Base-by-base conservation (phyloP, 805 yeast genomes). In the Kodamaea kaohsiungensis region DNA sequence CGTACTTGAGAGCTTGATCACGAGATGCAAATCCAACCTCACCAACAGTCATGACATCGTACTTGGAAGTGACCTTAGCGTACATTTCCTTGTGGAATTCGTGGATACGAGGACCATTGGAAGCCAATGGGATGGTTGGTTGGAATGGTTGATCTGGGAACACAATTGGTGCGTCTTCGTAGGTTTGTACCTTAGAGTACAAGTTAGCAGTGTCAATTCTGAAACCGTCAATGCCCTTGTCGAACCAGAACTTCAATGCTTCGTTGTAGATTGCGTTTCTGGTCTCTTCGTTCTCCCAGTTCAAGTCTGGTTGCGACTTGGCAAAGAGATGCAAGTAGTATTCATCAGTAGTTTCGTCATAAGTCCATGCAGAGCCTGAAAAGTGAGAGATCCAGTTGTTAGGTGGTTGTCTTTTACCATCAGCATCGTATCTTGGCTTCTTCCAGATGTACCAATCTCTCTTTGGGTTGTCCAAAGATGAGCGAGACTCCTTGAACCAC, bases 361-460 rank as follows among this genome's bases (percentile, higher is more conserved):
- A 82, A 45, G 69, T 69, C 87, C 87, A 83, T 10, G 86, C 84
- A 43, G 81, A 70, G 4, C 84, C 85, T 8, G 80, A 75, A 63
- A 83, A 83, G 60, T 68, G 69, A 4, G 84, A 76, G 35, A 61
- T 60, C 86, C 86, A 83, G 68, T 83, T 83, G 67, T 77, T 83
- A 17, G 86, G 85, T 7, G 85, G 84, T 16, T 68, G 75, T 60
- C 84, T 75, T 50, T 72, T 73, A 22, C 86, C 85, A n/a, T 72
- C 62, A 16, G 65, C 69, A 56, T 78, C 82, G 61, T 71, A 76
- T 46, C 65, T 73, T 30, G 83, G 75, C 33, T 79, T 78, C 59
- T 73, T 79, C 87, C 87, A 83, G 56, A 80, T 71, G 67, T 81
- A 81, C 85, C 86, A 82, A 65, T 83, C 85, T 63, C 87, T 75